Percentiles rank a stretch among this genome's conserved stretches.
Conservation (phyloP, 2,329 filamentous ascomycete species). For the Aspergillus uvarum region DNA sequence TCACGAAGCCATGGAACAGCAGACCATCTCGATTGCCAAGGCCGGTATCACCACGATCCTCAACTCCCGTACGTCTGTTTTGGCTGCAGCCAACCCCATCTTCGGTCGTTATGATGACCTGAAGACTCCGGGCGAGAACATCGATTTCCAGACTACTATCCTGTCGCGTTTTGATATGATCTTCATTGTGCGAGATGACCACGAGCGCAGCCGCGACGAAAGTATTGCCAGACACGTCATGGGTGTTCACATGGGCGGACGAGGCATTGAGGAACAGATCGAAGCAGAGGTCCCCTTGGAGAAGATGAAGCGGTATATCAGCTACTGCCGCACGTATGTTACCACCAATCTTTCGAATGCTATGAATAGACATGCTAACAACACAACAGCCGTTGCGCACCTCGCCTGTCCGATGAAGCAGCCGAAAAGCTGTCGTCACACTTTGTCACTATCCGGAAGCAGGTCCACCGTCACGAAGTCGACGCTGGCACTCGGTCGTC, state of each 20-base stretch:
- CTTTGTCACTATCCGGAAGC: constrained; percentile 92
- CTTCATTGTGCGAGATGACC: constrained; percentile 95
- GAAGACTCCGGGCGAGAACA: constrained; percentile 96
- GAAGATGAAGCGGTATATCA: constrained; percentile 96
- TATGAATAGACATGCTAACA: not conserved
- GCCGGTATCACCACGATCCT: constrained; percentile 97
- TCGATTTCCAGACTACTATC: constrained; percentile 98
- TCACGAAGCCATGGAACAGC: constrained; percentile 99
- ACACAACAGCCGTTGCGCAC: constrained; percentile 73
- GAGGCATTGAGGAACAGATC: constrained; percentile 74
- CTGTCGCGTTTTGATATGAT: constrained; percentile 99
- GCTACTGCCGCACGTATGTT: constrained; percentile 88
- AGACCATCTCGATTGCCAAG: constrained; percentile 98
- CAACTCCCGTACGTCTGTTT: constrained; percentile 89
- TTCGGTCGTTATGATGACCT: constrained; percentile 98
- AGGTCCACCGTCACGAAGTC: constrained; percentile 87
- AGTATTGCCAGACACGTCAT: constrained; percentile 96
- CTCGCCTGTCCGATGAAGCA: constrained; percentile 83
- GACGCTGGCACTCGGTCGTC: constrained; percentile 87
- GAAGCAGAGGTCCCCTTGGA: constrained; percentile 91
- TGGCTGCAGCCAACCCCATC: constrained; percentile 94
- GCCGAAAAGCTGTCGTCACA: constrained; percentile 95
- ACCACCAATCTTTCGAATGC: not conserved
- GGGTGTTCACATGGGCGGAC: constrained; percentile 91
- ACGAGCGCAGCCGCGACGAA: constrained; percentile 85